A percentile compares a stretch with the other conserved stretches of the same genome.
phyloP scores from a whole-genome alignment of 1,139 yeast species.

The Geotrichum macrosporum region DNA sequence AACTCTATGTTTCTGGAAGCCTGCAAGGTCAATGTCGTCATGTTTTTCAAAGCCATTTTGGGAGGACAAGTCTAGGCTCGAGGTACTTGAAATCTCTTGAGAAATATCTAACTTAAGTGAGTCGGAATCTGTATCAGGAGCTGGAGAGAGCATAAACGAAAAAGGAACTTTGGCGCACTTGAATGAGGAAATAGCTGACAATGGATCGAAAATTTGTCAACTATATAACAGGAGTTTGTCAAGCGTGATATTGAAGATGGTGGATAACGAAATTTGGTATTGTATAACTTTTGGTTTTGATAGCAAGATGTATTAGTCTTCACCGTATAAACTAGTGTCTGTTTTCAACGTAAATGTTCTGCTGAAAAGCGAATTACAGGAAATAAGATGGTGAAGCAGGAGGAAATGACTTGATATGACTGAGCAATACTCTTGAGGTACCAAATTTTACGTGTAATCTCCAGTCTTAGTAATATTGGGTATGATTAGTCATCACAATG shows the following conservation, averaged over 20 bases:
- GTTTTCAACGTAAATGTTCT: no score
- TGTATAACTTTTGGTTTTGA: no score
- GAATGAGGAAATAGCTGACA: slow-evolving; percentile 4
- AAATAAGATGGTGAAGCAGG: neutral
- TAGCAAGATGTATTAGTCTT: no score
- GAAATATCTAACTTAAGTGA: neutral
- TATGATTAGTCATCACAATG: no score
- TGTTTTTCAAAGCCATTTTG: slow-evolving; percentile 17
- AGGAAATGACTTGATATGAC: slow-evolving; percentile 1
- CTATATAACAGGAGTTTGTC: neutral
- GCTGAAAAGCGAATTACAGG: no score
- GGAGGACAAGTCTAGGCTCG: slow-evolving; percentile 3
- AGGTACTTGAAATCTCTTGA: neutral
- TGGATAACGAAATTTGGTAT: no score
- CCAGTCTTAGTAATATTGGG: neutral
- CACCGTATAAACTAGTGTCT: no score
- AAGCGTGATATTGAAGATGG: neutral
- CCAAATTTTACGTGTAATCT: neutral
- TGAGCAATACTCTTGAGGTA: neutral
- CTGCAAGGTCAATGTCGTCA: slow-evolving; percentile 12
- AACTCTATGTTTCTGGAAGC: slow-evolving; percentile 10
- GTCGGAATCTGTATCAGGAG: slow-evolving; percentile 6
- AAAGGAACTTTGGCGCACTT: neutral
- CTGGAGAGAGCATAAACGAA: slow-evolving; percentile 22
- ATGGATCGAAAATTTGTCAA: slow-evolving; percentile 8